Conservation (phyloP, 768 basidiomycete species). For the Ramaria sp. region DNA sequence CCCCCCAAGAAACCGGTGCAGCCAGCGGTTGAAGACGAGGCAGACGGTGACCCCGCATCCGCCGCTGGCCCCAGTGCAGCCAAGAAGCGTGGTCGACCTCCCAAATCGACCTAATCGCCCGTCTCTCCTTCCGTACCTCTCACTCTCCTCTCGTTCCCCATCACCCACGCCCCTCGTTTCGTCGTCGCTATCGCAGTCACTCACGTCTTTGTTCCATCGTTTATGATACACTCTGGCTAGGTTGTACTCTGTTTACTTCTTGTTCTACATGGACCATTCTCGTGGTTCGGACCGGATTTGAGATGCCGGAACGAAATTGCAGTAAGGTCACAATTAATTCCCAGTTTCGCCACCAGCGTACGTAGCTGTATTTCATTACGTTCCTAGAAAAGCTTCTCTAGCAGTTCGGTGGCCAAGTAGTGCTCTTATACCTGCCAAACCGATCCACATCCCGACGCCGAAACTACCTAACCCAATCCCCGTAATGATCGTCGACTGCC, state of each 20-base stretch:
- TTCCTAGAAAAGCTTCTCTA: background rate
- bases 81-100: constrained; percentile 69
- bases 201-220: background rate
- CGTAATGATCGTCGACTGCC: constrained; percentile 57
- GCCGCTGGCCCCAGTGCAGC: constrained; percentile 38
- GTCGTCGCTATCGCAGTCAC: background rate
- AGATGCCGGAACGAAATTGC: constrained; percentile 3
- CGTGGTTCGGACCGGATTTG: constrained; percentile 2
- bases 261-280: constrained; percentile 5
- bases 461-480: constrained; percentile 32
- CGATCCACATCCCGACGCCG: constrained; percentile 18
- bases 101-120: constrained; percentile 36
- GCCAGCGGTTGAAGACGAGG: constrained; percentile 25
- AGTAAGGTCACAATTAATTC: constrained; percentile 3
- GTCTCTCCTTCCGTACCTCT: constrained; percentile 1
- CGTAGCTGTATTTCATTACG: background rate
- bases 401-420: constrained; percentile 1
- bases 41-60: background rate
- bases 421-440: constrained; percentile 19
- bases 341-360: background rate
- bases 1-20: constrained; percentile 51
- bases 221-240: background rate
- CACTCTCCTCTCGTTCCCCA: background rate
- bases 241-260: constrained; percentile 8
- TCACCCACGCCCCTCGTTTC: background rate